These are phyloP conservation scores for Adansonia grandidieri DNA, from an alignment of 441 rosid genomes.

Conservation along the genomic window DNA sequence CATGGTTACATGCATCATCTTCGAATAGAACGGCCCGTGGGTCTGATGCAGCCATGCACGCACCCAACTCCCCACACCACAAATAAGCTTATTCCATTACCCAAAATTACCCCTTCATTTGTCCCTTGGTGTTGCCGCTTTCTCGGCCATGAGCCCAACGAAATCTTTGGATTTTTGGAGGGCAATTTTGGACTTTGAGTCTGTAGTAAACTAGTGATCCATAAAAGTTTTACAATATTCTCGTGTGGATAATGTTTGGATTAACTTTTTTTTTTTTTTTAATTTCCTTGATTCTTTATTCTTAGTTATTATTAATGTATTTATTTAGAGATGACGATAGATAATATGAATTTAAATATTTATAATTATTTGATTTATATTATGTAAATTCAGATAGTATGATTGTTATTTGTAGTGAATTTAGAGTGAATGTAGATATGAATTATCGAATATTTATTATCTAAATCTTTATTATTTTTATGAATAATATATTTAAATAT, in stretches of 20 bases:
- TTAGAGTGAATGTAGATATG: too few species aligned
- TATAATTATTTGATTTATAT: too few species aligned
- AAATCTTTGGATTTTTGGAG: neutral
- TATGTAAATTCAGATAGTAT: too few species aligned
- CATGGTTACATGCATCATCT: constrained; percentile 33
- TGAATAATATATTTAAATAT: too few species aligned
- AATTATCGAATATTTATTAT: too few species aligned
- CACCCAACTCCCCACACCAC: too few species aligned
- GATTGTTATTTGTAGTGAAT: too few species aligned
- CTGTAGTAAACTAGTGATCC: neutral
- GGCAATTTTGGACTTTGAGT: neutral
- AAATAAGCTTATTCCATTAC: neutral
- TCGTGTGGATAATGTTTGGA: neutral
- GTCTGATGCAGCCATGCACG: constrained; percentile 19
- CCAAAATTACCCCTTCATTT: neutral
- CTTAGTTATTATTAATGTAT: too few species aligned
- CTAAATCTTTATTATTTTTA: too few species aligned
- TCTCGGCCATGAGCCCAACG: neutral
- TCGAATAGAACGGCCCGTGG: constrained; percentile 12
- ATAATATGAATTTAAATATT: too few species aligned
- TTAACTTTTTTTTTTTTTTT: neutral
- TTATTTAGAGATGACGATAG: too few species aligned
- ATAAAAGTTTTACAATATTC: neutral
- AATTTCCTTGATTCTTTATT: too few species aligned
- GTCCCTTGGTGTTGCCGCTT: neutral